phyloP scores from a whole-genome alignment of 2,329 filamentous ascomycete genomes.

The Helicocarpus griseus region DNA sequence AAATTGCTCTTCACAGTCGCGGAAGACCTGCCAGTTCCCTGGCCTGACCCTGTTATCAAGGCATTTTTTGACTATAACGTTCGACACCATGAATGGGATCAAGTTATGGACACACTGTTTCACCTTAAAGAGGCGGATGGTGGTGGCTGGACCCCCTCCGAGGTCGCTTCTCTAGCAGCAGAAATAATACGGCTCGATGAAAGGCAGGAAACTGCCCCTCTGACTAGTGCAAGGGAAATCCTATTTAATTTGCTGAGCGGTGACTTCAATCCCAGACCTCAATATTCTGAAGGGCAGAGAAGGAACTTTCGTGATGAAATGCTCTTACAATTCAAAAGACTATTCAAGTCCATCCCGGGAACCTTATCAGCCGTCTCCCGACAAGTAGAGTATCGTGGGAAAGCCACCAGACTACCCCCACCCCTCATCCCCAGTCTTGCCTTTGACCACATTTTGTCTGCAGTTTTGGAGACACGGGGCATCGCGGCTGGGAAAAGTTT shows the following conservation, averaged over 20 bases:
- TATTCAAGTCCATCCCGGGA: slow-evolving; percentile 26
- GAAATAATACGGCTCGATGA: slow-evolving; percentile 32
- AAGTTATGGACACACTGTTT: slow-evolving; percentile 22
- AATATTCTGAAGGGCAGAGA: slow-evolving; percentile 7
- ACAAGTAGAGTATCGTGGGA: slow-evolving; percentile 13
- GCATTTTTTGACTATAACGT: slow-evolving; percentile 27
- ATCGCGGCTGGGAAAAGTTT: slow-evolving; percentile 38
- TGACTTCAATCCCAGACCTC: slow-evolving; percentile 22
- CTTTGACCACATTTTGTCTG: slow-evolving; percentile 46
- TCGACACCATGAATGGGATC: slow-evolving; percentile 24
- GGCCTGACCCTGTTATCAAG: slow-evolving; percentile 27
- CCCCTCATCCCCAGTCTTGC: slow-evolving; percentile 26
- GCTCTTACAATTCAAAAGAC: slow-evolving; percentile 20
- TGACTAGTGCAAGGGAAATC: slow-evolving; percentile 22
- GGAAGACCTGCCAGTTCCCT: slow-evolving; percentile 21
- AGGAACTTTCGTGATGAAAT: slow-evolving; percentile 22
- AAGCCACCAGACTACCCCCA: slow-evolving; percentile 11
- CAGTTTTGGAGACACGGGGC: slow-evolving; percentile 43
- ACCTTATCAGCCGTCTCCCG: slow-evolving; percentile 20
- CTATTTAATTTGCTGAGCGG: slow-evolving; percentile 26
- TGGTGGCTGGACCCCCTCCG: slow-evolving; percentile 30
- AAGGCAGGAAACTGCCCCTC: slow-evolving; percentile 3
- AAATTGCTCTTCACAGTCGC: slow-evolving; percentile 23
- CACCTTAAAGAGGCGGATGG: slow-evolving; percentile 24
- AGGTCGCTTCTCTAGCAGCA: slow-evolving; percentile 25